Conservation (phyloP, 164 flowering plant genomes). For the Nelumbo lutea region DNA sequence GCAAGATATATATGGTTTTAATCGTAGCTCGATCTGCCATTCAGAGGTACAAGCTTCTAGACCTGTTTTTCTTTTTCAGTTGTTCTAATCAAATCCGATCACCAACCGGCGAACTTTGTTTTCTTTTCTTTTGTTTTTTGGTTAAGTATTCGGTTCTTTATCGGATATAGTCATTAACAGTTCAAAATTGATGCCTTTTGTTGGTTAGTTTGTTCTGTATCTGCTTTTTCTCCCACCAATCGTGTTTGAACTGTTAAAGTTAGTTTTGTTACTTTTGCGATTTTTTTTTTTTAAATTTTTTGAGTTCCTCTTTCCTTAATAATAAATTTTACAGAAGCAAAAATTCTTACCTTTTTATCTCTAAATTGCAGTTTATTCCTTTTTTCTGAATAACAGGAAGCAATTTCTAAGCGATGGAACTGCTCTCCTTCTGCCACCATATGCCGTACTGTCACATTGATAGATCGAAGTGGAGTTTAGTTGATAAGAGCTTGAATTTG, state of each 20-base stretch:
- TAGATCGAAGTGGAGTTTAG: conserved; percentile 19
- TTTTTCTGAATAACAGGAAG: conserved; percentile 10
- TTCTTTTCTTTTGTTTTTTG: background rate
- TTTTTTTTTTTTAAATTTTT: background rate
- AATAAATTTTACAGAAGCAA: background rate
- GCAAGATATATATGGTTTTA: background rate
- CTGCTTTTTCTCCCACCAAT: background rate
- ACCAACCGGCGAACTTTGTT: background rate
- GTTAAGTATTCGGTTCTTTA: background rate
- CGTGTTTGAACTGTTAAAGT: background rate
- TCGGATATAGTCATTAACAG: background rate
- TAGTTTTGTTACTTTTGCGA: background rate
- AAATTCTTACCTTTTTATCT: background rate
- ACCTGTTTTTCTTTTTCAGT: background rate
- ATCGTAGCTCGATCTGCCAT: conserved; percentile 10
- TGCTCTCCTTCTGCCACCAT: conserved; percentile 29
- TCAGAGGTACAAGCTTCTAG: conserved; percentile 12
- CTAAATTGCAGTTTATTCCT: background rate
- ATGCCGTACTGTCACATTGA: conserved; percentile 23
- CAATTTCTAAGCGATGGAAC: conserved; percentile 32
- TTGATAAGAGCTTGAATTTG: conserved; percentile 19
- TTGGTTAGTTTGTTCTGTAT: background rate
- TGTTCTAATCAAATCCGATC: background rate
- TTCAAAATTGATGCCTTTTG: background rate
- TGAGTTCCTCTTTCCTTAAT: background rate